Evolutionary conservation across 225 moss, liverwort and hornwort genomes (phyloP), one percentile per base, ranked within the genome.

Genomic region (Lunularia cruciata): DNA sequence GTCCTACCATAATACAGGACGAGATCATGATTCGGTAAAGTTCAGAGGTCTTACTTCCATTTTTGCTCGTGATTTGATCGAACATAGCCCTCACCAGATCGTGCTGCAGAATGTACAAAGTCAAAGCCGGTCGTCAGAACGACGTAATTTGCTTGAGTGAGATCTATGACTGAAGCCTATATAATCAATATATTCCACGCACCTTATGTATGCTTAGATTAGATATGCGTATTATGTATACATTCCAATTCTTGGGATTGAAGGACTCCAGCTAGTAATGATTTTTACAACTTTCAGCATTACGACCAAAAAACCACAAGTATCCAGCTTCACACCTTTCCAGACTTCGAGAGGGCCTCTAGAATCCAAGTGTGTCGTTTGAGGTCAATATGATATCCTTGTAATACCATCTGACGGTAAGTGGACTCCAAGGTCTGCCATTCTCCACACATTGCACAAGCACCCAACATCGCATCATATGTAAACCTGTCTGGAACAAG

Each of bases 401-500:
- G 78, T 35, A 68, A 60, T 18, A 74, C 56, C 86, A 89, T 85
- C 65, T 87, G 89, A 36, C 81, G 75, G 58, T 86, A 84, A 15
- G 86, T 73, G 15, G 77, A 72, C 70, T 84, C 83, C 57, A 91
- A 79, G 52, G 80, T 86, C 1, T 86, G 86, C 96, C 93, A 98
- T 47, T 88, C 83, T 49, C 78, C 72, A 76, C 82, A 89, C 35
- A 72, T 71, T 64, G 73, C 81, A 67, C 88, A 93, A 46, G 89
- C 86, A 64, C 96, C 92, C 63, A 96, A 76, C 83, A 96, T 92
- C 16, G 92, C 80, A 48, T 96, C 89, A 47, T 77, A 96, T 3
- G 96, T 92, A 70, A 80, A 89, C 22, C 45, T 72, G 67, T 79
- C 89, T 30, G 86, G 89, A 60, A 74, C 63, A 1, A 91, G 87